Conservation (phyloP, 1,139 yeast genomes). For the Petasospora fabianii region DNA sequence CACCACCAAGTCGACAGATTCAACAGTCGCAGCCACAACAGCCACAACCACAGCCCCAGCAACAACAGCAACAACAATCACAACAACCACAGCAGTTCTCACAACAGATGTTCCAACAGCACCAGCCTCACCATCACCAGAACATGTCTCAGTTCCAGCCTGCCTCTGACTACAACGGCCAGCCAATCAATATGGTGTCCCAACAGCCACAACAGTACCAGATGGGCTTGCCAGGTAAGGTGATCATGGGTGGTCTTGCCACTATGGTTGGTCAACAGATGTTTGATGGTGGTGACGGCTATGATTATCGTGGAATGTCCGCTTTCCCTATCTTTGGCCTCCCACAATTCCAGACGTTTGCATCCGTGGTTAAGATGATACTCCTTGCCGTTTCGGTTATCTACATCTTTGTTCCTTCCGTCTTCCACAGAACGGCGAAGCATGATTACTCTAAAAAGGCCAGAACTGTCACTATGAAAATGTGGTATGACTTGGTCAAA, state of each 20-base stretch:
- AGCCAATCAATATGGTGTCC: slow-evolving; percentile 24
- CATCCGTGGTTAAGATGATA: slow-evolving; percentile 20
- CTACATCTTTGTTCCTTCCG: slow-evolving; percentile 18
- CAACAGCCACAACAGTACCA: slow-evolving; percentile 22
- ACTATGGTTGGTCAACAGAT: slow-evolving; percentile 29
- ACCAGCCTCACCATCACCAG: slow-evolving; percentile 12
- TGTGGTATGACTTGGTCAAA: slow-evolving; percentile 25
- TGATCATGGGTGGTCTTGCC: slow-evolving; percentile 33
- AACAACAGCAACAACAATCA: slow-evolving; percentile 8
- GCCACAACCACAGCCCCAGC: slow-evolving; percentile 11
- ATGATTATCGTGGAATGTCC: slow-evolving; percentile 30
- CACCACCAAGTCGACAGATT: slow-evolving; percentile 11
- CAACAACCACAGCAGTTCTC: slow-evolving; percentile 9
- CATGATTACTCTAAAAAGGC: slow-evolving; percentile 6
- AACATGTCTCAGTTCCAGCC: slow-evolving; percentile 21
- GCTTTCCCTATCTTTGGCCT: slow-evolving; percentile 32
- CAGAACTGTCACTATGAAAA: slow-evolving; percentile 5
- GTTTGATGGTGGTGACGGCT: slow-evolving; percentile 25
- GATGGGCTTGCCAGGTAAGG: slow-evolving; percentile 29
- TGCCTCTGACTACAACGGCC: slow-evolving; percentile 22
- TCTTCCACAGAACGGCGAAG: slow-evolving; percentile 13
- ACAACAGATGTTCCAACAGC: slow-evolving; percentile 10
- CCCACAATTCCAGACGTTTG: slow-evolving; percentile 27
- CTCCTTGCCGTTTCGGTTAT: slow-evolving; percentile 23
- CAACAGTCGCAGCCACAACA: slow-evolving; percentile 8